Conservation (phyloP, 2,329 filamentous ascomycete species). For the Sporothrix humicola region DNA sequence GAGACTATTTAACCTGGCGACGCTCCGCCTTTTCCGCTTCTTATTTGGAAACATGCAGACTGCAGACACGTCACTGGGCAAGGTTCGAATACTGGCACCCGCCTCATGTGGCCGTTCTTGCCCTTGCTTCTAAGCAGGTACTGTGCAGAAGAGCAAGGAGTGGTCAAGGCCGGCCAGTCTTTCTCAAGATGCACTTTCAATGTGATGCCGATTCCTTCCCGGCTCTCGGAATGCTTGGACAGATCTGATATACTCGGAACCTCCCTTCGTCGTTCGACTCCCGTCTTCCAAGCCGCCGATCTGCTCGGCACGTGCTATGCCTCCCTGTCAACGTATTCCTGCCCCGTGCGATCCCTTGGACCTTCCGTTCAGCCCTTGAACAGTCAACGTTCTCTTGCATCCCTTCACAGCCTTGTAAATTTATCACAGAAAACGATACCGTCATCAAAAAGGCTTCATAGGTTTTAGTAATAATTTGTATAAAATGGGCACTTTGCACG, state of each 20-base stretch:
- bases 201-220: background rate
- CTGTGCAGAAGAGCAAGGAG: too few species aligned
- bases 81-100: background rate
- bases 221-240: background rate
- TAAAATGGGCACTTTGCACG: too few species aligned
- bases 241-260: background rate
- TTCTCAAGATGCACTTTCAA: too few species aligned
- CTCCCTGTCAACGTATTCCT: background rate
- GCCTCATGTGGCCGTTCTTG: too few species aligned
- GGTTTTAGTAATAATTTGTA: too few species aligned
- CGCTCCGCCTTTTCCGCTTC: background rate
- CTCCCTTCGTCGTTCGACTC: background rate
- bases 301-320: conserved; percentile 1
- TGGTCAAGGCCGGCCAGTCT: too few species aligned
- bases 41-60: background rate
- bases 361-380: background rate
- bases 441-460: too few species aligned
- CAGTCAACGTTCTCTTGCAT: background rate
- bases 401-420: conserved; percentile 7
- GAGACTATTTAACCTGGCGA: background rate
- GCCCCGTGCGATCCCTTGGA: background rate
- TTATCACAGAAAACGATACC: background rate
- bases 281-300: background rate
- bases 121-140: too few species aligned
- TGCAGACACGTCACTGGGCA: background rate